Percentiles rank a stretch among this genome's conserved stretches.
Evolutionary conservation across 768 basidiomycete species (phyloP).

Genomic region (Boletus coccyginus): DNA sequence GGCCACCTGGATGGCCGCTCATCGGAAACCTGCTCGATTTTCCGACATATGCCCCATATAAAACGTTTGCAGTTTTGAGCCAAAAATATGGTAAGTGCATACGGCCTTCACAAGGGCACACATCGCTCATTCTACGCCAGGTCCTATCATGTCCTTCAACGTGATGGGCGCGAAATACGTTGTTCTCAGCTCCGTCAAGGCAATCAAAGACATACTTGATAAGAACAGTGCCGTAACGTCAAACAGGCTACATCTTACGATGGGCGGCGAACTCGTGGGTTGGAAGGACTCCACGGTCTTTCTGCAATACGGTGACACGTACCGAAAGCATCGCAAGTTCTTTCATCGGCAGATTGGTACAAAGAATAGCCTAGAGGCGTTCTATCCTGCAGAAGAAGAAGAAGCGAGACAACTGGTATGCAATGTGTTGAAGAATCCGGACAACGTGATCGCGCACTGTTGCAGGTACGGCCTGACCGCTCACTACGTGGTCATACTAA

Average conservation of each 20-base stretch:
- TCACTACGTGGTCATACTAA: background rate
- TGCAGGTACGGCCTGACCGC: background rate
- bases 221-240: conserved; percentile 7
- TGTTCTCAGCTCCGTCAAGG: conserved; percentile 45
- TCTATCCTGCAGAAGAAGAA: conserved; percentile 1
- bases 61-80: conserved; percentile 40
- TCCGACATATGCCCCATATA: conserved; percentile 49
- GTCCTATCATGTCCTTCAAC: background rate
- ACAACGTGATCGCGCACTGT: conserved; percentile 1
- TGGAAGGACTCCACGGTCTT: background rate
- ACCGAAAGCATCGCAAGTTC: conserved; percentile 4
- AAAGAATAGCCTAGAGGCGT: background rate
- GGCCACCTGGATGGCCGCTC: conserved; percentile 32
- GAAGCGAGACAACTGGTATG: conserved; percentile 3
- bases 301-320: conserved; percentile 5
- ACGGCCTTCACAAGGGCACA: background rate
- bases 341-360: conserved; percentile 3
- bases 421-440: background rate
- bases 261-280: conserved; percentile 20
- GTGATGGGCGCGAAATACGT: conserved; percentile 45
- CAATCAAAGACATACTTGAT: conserved; percentile 12
- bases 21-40: conserved; percentile 56
- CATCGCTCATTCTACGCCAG: conserved; percentile 14
- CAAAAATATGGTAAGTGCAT: conserved; percentile 44
- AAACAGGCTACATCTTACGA: conserved; percentile 6